A percentile compares a stretch with the other conserved stretches of the same genome.
phyloP scores from a whole-genome alignment of 2,329 filamentous ascomycete genomes.

The Exophiala mesophila region DNA sequence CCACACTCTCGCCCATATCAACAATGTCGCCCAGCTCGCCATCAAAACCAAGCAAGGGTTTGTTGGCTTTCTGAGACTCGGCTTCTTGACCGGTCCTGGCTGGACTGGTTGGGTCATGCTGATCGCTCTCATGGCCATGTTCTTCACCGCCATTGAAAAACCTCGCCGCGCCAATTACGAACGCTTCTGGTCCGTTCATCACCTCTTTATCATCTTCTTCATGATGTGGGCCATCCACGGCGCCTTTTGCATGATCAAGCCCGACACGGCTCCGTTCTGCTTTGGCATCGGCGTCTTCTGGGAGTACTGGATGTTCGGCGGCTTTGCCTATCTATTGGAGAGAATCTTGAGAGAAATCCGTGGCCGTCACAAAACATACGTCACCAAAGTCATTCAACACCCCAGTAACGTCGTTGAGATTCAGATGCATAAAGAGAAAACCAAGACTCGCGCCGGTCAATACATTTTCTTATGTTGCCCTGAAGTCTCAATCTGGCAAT shows the following conservation, averaged over 20 bases:
- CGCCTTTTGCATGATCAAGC: slow-evolving; percentile 85
- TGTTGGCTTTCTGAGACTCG: slow-evolving; percentile 70
- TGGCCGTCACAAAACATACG: slow-evolving; percentile 76
- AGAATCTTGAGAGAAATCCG: slow-evolving; percentile 72
- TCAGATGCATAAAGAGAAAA: slow-evolving; percentile 86
- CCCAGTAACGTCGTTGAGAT: slow-evolving; percentile 86
- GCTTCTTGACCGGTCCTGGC: slow-evolving; percentile 72
- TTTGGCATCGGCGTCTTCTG: slow-evolving; percentile 74
- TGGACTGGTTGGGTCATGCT: slow-evolving; percentile 88
- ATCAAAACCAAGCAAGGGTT: slow-evolving; percentile 71
- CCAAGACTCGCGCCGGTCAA: slow-evolving; percentile 69
- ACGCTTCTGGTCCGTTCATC: slow-evolving; percentile 86
- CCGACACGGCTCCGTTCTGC: slow-evolving; percentile 75
- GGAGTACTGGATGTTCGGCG: slow-evolving; percentile 85
- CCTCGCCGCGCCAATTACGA: slow-evolving; percentile 76
- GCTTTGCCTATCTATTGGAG: slow-evolving; percentile 75
- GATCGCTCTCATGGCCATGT: slow-evolving; percentile 71
- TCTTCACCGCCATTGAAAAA: slow-evolving; percentile 71
- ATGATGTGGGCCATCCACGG: slow-evolving; percentile 88
- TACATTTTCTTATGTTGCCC: slow-evolving; percentile 89
- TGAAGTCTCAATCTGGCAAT: slow-evolving; percentile 81
- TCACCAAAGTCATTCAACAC: slow-evolving; percentile 85
- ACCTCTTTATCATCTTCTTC: slow-evolving; percentile 84
- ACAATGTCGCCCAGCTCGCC: slow-evolving; percentile 75
- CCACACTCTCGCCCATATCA: slow-evolving; percentile 81